phyloP scores from a whole-genome alignment of 352 stramenopile species.

The Aphanomyces invadans region DNA sequence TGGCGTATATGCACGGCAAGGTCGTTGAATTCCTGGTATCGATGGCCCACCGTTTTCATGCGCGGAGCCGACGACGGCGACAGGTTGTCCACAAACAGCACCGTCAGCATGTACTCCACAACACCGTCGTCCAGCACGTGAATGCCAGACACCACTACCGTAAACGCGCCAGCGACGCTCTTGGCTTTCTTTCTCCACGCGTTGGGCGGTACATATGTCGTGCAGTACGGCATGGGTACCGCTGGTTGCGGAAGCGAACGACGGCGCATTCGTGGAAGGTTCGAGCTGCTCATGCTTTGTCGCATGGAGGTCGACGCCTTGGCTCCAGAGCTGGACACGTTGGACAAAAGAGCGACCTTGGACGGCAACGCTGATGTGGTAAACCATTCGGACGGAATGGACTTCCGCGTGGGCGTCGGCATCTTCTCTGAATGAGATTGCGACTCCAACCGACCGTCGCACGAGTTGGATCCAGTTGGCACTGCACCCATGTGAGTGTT shows the following conservation, averaged over 20 bases:
- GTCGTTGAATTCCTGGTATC: constrained; percentile 63
- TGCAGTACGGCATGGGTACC: constrained; percentile 36
- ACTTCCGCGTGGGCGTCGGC: constrained; percentile 31
- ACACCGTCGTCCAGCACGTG: constrained; percentile 28
- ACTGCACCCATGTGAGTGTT: constrained; percentile 39
- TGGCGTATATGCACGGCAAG: constrained; percentile 42
- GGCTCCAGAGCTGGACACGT: neutral
- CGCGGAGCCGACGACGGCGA: constrained; percentile 30
- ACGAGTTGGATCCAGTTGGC: constrained; percentile 60
- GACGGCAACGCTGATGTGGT: no score
- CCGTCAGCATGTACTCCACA: constrained; percentile 55
- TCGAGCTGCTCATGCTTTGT: neutral
- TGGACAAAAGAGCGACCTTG: constrained; percentile 29
- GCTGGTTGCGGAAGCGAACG: neutral
- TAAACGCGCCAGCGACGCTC: constrained; percentile 48
- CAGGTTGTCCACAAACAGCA: constrained; percentile 43
- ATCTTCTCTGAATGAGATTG: neutral
- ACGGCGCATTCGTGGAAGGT: neutral
- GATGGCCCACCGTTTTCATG: constrained; percentile 38
- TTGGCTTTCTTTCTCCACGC: constrained; percentile 40
- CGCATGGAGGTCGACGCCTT: constrained; percentile 7
- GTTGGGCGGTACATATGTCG: constrained; percentile 45
- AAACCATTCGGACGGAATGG: constrained; percentile 59
- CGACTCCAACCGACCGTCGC: constrained; percentile 57
- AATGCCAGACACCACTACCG: constrained; percentile 57